Conservation (phyloP, 2,329 filamentous ascomycete genomes). For the Clarireedia hainanense region DNA sequence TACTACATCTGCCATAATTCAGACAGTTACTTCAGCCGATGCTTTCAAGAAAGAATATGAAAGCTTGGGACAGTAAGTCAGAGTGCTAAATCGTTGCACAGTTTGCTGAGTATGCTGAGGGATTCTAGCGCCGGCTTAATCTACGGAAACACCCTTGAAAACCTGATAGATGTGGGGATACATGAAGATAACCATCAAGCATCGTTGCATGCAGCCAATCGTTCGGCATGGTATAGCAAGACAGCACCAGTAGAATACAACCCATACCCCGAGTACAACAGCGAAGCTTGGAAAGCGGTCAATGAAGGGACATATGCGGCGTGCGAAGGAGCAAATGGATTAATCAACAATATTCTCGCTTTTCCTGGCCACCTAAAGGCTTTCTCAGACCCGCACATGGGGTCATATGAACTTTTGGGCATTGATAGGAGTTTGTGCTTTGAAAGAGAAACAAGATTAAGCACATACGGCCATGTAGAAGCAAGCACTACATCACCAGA, state of each 20-base stretch:
- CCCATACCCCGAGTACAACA: conserved; percentile 66
- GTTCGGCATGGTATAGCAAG: conserved; percentile 36
- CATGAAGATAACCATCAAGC: conserved; percentile 27
- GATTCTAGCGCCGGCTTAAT: conserved; percentile 41
- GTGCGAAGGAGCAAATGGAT: conserved; percentile 53
- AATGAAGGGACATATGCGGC: conserved; percentile 52
- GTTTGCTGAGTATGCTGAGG: conserved; percentile 25
- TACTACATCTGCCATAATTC: neutral
- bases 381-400: conserved; percentile 55
- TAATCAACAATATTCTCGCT: conserved; percentile 49
- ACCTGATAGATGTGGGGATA: conserved; percentile 33
- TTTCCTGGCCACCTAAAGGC: conserved; percentile 52
- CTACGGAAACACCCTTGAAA: conserved; percentile 48
- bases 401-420: conserved; percentile 51
- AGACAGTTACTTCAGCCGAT: neutral
- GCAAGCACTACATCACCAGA: conserved; percentile 8
- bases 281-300: conserved; percentile 46
- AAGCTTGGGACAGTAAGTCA: conserved; percentile 15
- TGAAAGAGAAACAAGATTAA: conserved; percentile 61
- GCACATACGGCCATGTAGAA: conserved; percentile 52
- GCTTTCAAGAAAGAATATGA: conserved; percentile 18
- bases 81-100: conserved; percentile 9
- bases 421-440: conserved; percentile 59
- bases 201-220: conserved; percentile 26
- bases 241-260: conserved; percentile 52